phyloP scores from a whole-genome alignment of 306 rosid species.

The Rubus idaeus region DNA sequence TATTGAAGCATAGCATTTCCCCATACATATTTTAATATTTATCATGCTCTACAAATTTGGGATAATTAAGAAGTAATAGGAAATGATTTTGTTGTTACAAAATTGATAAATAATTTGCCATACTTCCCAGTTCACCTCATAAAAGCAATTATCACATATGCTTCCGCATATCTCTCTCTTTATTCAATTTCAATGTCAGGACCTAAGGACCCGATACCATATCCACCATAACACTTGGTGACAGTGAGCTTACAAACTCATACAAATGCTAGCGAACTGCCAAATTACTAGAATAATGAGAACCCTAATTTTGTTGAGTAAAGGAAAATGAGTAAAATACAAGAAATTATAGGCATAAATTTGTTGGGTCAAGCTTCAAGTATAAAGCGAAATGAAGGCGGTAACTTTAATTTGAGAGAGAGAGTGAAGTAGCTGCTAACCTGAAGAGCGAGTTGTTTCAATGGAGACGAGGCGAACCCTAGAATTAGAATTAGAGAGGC shows the following conservation, averaged over 20 bases:
- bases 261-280: not conserved
- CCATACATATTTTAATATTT: no score
- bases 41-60: no score
- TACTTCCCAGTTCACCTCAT: not conserved
- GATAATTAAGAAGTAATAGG: no score
- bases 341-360: not conserved
- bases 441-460: not conserved
- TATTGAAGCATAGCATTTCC: not conserved
- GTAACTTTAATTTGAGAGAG: not conserved
- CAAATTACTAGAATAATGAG: not conserved
- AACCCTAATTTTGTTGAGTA: not conserved
- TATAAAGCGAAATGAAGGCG: not conserved
- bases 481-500: slow-evolving; percentile 5
- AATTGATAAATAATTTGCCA: not conserved
- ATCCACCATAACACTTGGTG: not conserved
- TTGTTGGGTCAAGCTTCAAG: not conserved
- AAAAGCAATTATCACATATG: not conserved
- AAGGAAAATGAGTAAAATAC: not conserved
- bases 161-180: not conserved
- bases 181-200: not conserved
- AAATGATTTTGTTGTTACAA: not conserved
- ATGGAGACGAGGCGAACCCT: slow-evolving; percentile 13
- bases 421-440: not conserved
- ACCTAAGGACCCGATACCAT: not conserved
- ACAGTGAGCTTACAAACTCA: not conserved